Evolutionary conservation across 2,329 filamentous ascomycete genomes (phyloP), one percentile per base, ranked within the genome.

Genomic region (Pseudonectria foliicola): DNA sequence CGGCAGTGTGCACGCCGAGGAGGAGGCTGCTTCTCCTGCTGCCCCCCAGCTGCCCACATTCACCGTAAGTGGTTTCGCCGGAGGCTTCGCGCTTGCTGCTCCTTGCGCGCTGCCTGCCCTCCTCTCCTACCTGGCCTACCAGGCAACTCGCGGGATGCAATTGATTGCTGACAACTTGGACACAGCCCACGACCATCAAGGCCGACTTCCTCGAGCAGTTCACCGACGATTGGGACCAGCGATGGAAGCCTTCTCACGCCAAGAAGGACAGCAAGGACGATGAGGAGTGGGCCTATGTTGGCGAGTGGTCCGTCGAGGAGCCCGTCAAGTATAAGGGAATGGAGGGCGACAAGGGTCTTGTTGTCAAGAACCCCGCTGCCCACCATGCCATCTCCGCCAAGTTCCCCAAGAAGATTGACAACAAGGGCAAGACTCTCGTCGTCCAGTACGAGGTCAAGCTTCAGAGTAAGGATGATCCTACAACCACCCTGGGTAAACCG

Each of bases 391-490:
- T 98, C 65, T 98, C 92, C 32, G 87, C 92, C 70, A 96, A 96
- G 69, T 96, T 98, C 73, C 80, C 85, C 62, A 88, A 93, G 75
- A 83, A 85, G 68, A 85, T 98, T 58, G 84, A 95, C 68, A 92
- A 93, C 78, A 96, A 90, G 79, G 88, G 77, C 69, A 94, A 98
- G 75, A 85, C 87, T 40, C 77, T 98, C 33, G 92, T 98, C 51
- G 87, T 98, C 35, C 92, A 98, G 69, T 98, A 98, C 62, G 92
- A 98, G 66, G 92, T 96, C 61, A 98, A 98, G 79, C 85, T 95
- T 48, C 92, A 98, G 71, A 87, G 86, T 93, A 75, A 67, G 84
- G 74, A 44, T 38, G 13, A 13, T 18, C 27, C 23, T 7, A 4
- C 3, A 24, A 26, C 31, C 7, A 13, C 21, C 7, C 23, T 31